These are phyloP conservation scores for Sanghuangporus baumii DNA, from an alignment of 1,284 basidiomycete species.

Conservation along the genomic window DNA sequence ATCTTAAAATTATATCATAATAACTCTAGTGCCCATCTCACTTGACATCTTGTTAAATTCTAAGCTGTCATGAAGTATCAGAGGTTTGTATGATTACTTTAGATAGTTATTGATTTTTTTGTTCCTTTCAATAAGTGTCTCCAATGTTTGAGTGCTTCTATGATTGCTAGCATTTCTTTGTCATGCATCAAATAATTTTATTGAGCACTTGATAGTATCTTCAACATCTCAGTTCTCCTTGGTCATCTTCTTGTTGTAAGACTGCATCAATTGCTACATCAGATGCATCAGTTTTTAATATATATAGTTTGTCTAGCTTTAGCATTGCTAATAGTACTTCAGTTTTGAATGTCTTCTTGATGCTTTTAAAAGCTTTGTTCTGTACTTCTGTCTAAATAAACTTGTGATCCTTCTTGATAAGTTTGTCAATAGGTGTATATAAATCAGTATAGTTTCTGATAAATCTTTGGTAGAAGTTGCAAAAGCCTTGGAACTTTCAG, in stretches of 20 bases:
- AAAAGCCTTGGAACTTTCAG: no score
- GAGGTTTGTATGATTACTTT: constrained; percentile 29
- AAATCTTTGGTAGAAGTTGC: no score
- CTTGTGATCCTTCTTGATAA: no score
- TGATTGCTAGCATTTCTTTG: constrained; percentile 34
- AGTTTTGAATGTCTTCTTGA: constrained; percentile 24
- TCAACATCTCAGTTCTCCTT: constrained; percentile 21
- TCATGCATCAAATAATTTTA: constrained; percentile 34
- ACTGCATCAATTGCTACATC: constrained; percentile 18
- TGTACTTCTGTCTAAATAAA: constrained; percentile 22
- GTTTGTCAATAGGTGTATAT: no score
- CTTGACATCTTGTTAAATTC: constrained; percentile 25
- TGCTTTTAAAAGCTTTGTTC: constrained; percentile 25
- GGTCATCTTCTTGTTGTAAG: constrained; percentile 19
- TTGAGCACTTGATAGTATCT: constrained; percentile 24
- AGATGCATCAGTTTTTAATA: constrained; percentile 21
- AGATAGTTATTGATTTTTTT: constrained; percentile 20
- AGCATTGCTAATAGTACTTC: constrained; percentile 18
- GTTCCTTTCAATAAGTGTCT: constrained; percentile 27
- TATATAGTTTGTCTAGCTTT: background rate
- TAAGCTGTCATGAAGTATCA: constrained; percentile 25
- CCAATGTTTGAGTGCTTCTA: constrained; percentile 28
- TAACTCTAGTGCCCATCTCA: constrained; percentile 27
- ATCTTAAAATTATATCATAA: constrained; percentile 24
- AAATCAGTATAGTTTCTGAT: no score